Base-by-base conservation (phyloP, 108 stramenopile genomes). In the Bacterosira constricta region DNA sequence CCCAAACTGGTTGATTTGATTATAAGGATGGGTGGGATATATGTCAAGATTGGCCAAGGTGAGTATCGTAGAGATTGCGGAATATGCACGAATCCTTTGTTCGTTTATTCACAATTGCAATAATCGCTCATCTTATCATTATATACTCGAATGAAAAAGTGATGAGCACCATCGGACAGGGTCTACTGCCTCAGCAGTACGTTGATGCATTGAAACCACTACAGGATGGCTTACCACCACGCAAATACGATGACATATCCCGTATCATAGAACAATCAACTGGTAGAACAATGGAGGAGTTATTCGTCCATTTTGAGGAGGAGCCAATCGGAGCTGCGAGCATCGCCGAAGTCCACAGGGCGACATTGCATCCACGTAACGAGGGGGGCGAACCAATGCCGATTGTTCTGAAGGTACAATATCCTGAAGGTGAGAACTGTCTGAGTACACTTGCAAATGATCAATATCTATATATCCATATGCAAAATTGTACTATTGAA, bases 371-470 rank as follows among this genome's bases (percentile, higher is more conserved):
- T n/a, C 69, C 77, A 0, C 47, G 21, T 15, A 36, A 15, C 3
- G 37, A 60, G 10, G 70, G 61, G 30, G 70, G 52, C 1, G 21
- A 44, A 31, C 64, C 71, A 10, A 23, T 38, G 35, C 63, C 35
- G 9, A 84, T 92, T 21, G 85, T 89, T 12, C 87, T 92, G 35
- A 92, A 93, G 84, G 90, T 93, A 17, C 91, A 93, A 70, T 85
- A 89, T 36, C 88, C 90, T 9, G 85, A 83, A 21, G 47, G 47
- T 49, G 6, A 25, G 47, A 25, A 25, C 0, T 47, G 20, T 47
- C 18, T 18, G 1, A 4, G n/a, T n/a, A 3, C 20, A 1, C 21
- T 7, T 20, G 26, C 1, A 4, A 13, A 20, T 49, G 46, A 47
- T 5, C 5, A 5, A 47, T 0, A 13, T 25, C 4, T 20, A 3